These are phyloP conservation scores for Aspergillus costaricaensis DNA, from an alignment of 2,329 filamentous ascomycete genomes.

Conservation along the genomic window DNA sequence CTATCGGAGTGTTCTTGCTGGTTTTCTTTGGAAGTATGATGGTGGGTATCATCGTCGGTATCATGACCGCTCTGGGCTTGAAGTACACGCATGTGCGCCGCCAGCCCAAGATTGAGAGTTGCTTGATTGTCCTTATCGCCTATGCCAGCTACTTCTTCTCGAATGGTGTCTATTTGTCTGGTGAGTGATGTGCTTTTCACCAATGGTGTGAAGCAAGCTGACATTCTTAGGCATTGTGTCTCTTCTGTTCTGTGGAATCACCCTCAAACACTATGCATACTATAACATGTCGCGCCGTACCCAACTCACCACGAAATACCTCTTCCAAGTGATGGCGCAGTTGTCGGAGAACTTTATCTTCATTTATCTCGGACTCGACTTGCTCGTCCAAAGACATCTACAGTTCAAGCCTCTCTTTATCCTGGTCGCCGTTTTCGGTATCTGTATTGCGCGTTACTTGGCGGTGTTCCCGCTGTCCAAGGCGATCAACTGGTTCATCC, in stretches of 20 bases:
- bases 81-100: slow-evolving; percentile 94
- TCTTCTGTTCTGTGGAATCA: slow-evolving; percentile 94
- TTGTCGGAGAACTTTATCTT: slow-evolving; percentile 99
- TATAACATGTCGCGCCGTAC: slow-evolving; percentile 99
- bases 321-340: slow-evolving; percentile 93
- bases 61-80: slow-evolving; percentile 80
- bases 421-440: slow-evolving; percentile 85
- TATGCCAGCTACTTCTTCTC: slow-evolving; percentile 98
- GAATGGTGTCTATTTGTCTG: slow-evolving; percentile 92
- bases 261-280: slow-evolving; percentile 97
- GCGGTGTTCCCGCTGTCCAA: slow-evolving; percentile 91
- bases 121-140: slow-evolving; percentile 86
- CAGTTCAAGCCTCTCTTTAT: slow-evolving; percentile 95
- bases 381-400: slow-evolving; percentile 87
- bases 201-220: slow-evolving; percentile 6
- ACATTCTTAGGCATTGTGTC: slow-evolving; percentile 82
- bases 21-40: slow-evolving; percentile 94
- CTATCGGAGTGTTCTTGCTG: slow-evolving; percentile 88
- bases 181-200: slow-evolving; percentile 54
- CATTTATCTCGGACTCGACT: slow-evolving; percentile 91
- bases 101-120: slow-evolving; percentile 96
- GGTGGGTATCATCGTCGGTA: slow-evolving; percentile 84
- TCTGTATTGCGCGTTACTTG: slow-evolving; percentile 88
- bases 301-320: slow-evolving; percentile 95
- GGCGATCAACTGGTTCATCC: slow-evolving; percentile 88